Evolutionary conservation across 768 basidiomycete species (phyloP).

Genomic region (Naganishia antarctica): DNA sequence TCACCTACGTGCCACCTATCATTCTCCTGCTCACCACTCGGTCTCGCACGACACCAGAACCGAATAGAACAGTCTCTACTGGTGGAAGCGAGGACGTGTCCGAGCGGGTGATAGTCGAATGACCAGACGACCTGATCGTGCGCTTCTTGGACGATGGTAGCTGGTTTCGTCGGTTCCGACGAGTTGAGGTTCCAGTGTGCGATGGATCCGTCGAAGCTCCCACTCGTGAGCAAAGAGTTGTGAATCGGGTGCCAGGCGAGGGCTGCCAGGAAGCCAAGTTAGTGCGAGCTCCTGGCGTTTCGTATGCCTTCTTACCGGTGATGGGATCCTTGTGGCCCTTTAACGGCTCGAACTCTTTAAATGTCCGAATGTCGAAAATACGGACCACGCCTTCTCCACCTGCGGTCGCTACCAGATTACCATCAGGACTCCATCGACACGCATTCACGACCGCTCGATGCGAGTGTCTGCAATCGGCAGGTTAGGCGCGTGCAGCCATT

Average conservation of each 20-base stretch:
- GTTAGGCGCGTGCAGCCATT: too few species aligned
- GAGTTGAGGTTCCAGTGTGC: constrained; percentile 84
- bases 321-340: constrained; percentile 99
- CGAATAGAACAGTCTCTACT: constrained; percentile 98
- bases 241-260: constrained; percentile 95
- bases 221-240: constrained; percentile 75
- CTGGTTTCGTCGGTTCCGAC: constrained; percentile 58
- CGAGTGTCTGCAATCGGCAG: constrained; percentile 61
- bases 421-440: constrained; percentile 86
- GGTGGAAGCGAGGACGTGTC: constrained; percentile 85
- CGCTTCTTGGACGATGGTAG: constrained; percentile 84
- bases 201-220: constrained; percentile 89
- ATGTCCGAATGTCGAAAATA: constrained; percentile 94
- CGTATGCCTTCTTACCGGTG: constrained; percentile 80
- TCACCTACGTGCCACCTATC: constrained; percentile 48
- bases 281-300: too few species aligned
- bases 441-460: constrained; percentile 98
- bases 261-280: constrained; percentile 55
- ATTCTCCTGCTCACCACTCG: constrained; percentile 43
- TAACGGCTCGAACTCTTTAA: constrained; percentile 87
- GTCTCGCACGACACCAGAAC: constrained; percentile 77
- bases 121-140: constrained; percentile 99
- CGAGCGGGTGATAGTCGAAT: constrained; percentile 88
- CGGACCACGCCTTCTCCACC: constrained; percentile 91
- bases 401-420: constrained; percentile 87